Evolutionary conservation across 75 land plant species (phyloP), one percentile per base, ranked within the genome.

Genomic region (Larix kaempferi): DNA sequence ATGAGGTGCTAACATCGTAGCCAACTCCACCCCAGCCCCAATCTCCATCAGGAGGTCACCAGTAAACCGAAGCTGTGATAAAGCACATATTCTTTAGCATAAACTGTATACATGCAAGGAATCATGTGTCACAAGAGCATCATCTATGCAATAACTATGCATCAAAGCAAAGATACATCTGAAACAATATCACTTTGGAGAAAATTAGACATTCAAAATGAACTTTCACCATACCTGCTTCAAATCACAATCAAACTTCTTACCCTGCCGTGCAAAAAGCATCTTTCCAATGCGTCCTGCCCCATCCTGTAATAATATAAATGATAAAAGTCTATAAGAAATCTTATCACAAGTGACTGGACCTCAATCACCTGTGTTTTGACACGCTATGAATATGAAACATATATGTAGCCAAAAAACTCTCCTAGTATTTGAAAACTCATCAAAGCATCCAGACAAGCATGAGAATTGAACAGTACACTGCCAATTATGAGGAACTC

Each of bases 281-380:
- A 97, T 91, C 83, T 95, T 97, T n/a, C 99, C 99, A 75, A 97
- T 83, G 37, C 98, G 90, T 26, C 99, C 99, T 69, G 99, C 98
- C 19, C 99, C 99, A 90, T 94, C 99, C 99, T 96, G 80, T 23
- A 33, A 3, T 15, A 63, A 41, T 26, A 74, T 49, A 41, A n/a
- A 44, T 16, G 49, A 74, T 49, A 41, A n/a, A 44, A 21, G 49
- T 69, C 73, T 69, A 41, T 69, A 39, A 69, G 23, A 77, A 61
- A 63, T 29, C 10, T 77, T 33, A 27, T 75, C 39, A 33, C 15
- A 62, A 2, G 23, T 39, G 41, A 69, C 52, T 69, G n/a, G n/a
- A 54, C 73, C 10, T 44, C 11, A 69, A 39, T n/a, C 13, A 44
- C 71, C 71, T 35, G 39, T 29, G 17, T 23, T 69, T 69, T 10